Evolutionary conservation across 352 stramenopile genomes (phyloP).

Genomic region (Pythium insidiosum): DNA sequence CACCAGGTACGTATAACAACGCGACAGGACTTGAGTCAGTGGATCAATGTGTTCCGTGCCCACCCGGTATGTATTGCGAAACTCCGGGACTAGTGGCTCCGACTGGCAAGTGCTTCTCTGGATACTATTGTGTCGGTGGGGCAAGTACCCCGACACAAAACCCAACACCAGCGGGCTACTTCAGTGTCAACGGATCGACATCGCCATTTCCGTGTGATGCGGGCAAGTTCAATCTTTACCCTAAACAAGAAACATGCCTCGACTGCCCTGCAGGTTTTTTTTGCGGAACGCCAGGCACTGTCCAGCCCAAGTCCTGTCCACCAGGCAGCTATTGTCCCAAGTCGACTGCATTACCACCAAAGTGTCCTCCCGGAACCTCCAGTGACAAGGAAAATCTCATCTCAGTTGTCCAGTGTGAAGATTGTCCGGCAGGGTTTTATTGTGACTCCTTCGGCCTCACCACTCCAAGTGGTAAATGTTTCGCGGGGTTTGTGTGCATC

Average conservation of each 20-base stretch:
- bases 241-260: constrained; percentile 40
- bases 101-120: constrained; percentile 63
- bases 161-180: constrained; percentile 39
- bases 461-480: constrained; percentile 37
- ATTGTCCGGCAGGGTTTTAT: constrained; percentile 77
- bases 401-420: constrained; percentile 59
- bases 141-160: constrained; percentile 45
- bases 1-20: constrained; percentile 71
- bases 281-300: constrained; percentile 44
- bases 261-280: constrained; percentile 67
- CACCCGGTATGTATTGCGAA: constrained; percentile 68
- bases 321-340: constrained; percentile 62
- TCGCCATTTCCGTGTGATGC: constrained; percentile 38
- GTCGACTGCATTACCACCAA: constrained; percentile 36
- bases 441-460: constrained; percentile 81
- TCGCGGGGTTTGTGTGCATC: constrained; percentile 55
- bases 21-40: constrained; percentile 56
- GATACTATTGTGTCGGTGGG: constrained; percentile 73
- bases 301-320: constrained; percentile 41
- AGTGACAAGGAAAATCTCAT: constrained; percentile 51
- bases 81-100: constrained; percentile 54
- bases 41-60: constrained; percentile 74
- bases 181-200: constrained; percentile 34
- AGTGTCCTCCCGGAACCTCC: constrained; percentile 60
- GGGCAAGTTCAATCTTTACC: constrained; percentile 55